Evolutionary conservation across 371 early-diverging fungal genomes (phyloP).

Genomic region (Lichtheimia hyalospora): DNA sequence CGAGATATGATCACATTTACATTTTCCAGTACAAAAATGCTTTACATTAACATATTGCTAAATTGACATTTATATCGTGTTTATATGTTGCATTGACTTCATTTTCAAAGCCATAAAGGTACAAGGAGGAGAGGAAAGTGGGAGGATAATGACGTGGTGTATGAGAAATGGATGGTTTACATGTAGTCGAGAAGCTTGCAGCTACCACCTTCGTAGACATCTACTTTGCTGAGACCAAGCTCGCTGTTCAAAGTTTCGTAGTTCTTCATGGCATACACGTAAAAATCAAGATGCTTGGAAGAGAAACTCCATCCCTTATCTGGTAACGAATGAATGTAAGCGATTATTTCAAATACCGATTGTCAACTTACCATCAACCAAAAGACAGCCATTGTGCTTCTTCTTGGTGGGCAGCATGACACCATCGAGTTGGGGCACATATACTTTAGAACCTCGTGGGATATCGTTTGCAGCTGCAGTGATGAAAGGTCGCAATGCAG

Average conservation of each 20-base stretch:
- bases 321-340: neutral
- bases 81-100: neutral
- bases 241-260: constrained; percentile 25
- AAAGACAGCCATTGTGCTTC: constrained; percentile 33
- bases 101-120: neutral
- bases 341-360: neutral
- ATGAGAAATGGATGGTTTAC: constrained; percentile 6
- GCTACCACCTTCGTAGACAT: constrained; percentile 32
- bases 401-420: constrained; percentile 19
- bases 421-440: constrained; percentile 26
- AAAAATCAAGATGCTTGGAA: constrained; percentile 30
- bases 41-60: neutral
- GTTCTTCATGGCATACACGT: constrained; percentile 23
- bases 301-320: constrained; percentile 35
- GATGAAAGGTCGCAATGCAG: constrained; percentile 23
- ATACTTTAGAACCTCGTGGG: constrained; percentile 35
- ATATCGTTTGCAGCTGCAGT: constrained; percentile 26
- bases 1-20: neutral
- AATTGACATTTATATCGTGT: neutral
- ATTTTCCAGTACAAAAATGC: no score
- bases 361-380: constrained; percentile 13
- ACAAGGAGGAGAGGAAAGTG: neutral
- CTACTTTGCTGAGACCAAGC: constrained; percentile 20
- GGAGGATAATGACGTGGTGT: neutral
- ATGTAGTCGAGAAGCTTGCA: constrained; percentile 31